Evolutionary conservation across 495 filamentous ascomycete species (phyloP).

Genomic region (Monascus purpureus): DNA sequence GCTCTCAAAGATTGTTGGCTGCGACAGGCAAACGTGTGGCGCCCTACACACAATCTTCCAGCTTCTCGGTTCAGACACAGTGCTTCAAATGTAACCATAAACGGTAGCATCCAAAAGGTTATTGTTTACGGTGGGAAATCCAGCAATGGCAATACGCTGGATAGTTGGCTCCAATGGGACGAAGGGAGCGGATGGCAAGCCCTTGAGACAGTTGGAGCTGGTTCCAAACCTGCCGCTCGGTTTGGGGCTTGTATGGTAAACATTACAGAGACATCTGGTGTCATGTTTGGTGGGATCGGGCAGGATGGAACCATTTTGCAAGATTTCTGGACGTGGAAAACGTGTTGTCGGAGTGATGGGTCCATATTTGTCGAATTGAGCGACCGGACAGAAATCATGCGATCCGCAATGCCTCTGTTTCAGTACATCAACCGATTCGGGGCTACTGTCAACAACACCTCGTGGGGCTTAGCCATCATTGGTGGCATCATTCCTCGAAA

Average conservation of each 20-base stretch:
- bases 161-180: constrained; percentile 53
- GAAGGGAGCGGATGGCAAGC: constrained; percentile 37
- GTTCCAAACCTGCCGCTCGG: constrained; percentile 30
- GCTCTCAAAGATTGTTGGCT: constrained; percentile 63
- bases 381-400: constrained; percentile 12
- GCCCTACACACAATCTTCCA: constrained; percentile 45
- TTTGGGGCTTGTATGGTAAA: constrained; percentile 47
- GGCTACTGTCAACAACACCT: constrained; percentile 18
- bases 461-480: constrained; percentile 23
- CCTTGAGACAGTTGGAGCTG: constrained; percentile 22
- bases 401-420: constrained; percentile 8
- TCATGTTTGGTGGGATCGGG: constrained; percentile 55
- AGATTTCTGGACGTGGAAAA: constrained; percentile 44
- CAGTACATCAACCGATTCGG: constrained; percentile 16
- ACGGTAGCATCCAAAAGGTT: constrained; percentile 19
- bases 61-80: constrained; percentile 58
- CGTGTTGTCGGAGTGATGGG: constrained; percentile 16
- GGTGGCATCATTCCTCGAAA: constrained; percentile 25
- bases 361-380: constrained; percentile 11
- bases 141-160: constrained; percentile 36
- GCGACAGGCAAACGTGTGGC: constrained; percentile 44
- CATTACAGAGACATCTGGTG: constrained; percentile 27
- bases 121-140: constrained; percentile 62
- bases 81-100: constrained; percentile 36
- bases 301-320: constrained; percentile 41